A percentile compares a stretch with the other conserved stretches of the same genome.
These are phyloP conservation scores for Diaporthe eres DNA, from an alignment of 2,329 filamentous ascomycete species.

Conservation along the genomic window DNA sequence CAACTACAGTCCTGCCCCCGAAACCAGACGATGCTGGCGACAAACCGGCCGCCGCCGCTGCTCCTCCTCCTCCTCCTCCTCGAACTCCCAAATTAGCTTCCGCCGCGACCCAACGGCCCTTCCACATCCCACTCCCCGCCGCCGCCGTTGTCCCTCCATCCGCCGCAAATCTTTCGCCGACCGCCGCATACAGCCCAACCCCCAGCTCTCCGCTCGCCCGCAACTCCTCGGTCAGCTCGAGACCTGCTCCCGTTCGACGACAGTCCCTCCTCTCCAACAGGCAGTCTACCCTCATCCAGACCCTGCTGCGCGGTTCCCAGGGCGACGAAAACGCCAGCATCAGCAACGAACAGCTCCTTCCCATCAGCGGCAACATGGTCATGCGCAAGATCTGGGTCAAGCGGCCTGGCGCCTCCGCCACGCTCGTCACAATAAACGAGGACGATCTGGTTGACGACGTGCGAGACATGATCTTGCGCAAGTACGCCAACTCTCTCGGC, in stretches of 20 bases:
- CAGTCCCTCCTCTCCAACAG: constrained; percentile 62
- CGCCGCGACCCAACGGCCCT: constrained; percentile 23
- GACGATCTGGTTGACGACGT: constrained; percentile 96
- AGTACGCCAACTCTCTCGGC: constrained; percentile 94
- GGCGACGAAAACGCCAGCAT: constrained; percentile 53
- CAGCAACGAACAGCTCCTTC: constrained; percentile 52
- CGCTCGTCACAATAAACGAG: constrained; percentile 85
- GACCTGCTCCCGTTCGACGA: constrained; percentile 51
- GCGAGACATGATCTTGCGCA: constrained; percentile 90
- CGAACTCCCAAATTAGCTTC: constrained; percentile 36
- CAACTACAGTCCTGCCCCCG: constrained; percentile 9
- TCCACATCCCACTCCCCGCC: constrained; percentile 37
- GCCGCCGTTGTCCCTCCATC: constrained; percentile 36
- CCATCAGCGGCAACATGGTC: constrained; percentile 67
- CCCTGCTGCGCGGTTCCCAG: constrained; percentile 64
- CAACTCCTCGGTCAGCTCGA: constrained; percentile 45
- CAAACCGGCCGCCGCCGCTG: constrained; percentile 42
- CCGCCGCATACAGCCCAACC: constrained; percentile 42
- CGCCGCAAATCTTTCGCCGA: constrained; percentile 43
- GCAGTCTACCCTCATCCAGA: constrained; percentile 64
- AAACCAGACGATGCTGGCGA: constrained; percentile 35
- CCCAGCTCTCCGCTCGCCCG: constrained; percentile 44
- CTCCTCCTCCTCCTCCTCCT: constrained; percentile 46
- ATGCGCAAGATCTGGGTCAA: constrained; percentile 95
- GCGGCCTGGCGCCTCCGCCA: constrained; percentile 86